These are phyloP conservation scores for Nelumbo lutea DNA, from an alignment of 164 flowering plant species.

Conservation along the genomic window DNA sequence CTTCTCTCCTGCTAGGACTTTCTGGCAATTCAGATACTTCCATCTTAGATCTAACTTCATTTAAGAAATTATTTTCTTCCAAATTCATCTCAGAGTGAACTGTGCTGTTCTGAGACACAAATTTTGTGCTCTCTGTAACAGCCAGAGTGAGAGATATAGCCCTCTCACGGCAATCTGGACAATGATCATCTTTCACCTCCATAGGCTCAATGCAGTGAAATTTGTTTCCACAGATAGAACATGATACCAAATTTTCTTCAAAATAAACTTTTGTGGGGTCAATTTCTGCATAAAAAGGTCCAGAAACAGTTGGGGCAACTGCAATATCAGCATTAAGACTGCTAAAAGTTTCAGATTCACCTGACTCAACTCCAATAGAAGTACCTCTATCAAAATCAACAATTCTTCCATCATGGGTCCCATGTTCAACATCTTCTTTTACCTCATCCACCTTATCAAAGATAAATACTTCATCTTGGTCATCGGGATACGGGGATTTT, in stretches of 20 bases:
- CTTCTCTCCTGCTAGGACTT: conserved; percentile 17
- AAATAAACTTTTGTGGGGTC: conserved; percentile 23
- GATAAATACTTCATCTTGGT: conserved; percentile 51
- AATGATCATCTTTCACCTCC: conserved; percentile 38
- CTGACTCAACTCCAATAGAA: conserved; percentile 21
- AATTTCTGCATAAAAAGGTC: conserved; percentile 18
- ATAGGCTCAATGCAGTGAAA: conserved; percentile 25
- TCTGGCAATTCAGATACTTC: conserved; percentile 18
- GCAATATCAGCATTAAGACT: conserved; percentile 18
- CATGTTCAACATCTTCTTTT: conserved; percentile 26
- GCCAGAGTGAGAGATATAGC: conserved; percentile 13
- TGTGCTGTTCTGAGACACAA: conserved; percentile 15
- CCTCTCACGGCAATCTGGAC: conserved; percentile 49
- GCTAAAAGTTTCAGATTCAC: conserved; percentile 24
- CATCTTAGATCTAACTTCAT: conserved; percentile 9
- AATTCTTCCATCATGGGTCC: conserved; percentile 22
- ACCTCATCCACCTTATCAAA: conserved; percentile 55
- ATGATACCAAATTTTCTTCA: conserved; percentile 23
- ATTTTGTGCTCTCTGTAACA: conserved; percentile 10
- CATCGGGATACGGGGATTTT: conserved; percentile 32
- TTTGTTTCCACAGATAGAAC: conserved; percentile 53
- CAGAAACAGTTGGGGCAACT: conserved; percentile 18
- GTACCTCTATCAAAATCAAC: conserved; percentile 21
- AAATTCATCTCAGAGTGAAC: conserved; percentile 13
- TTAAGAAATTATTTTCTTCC: conserved; percentile 18